Evolutionary conservation across 139 green algal genomes (phyloP), one percentile per base, ranked within the genome.

Genomic region (Picochlorum sp.): DNA sequence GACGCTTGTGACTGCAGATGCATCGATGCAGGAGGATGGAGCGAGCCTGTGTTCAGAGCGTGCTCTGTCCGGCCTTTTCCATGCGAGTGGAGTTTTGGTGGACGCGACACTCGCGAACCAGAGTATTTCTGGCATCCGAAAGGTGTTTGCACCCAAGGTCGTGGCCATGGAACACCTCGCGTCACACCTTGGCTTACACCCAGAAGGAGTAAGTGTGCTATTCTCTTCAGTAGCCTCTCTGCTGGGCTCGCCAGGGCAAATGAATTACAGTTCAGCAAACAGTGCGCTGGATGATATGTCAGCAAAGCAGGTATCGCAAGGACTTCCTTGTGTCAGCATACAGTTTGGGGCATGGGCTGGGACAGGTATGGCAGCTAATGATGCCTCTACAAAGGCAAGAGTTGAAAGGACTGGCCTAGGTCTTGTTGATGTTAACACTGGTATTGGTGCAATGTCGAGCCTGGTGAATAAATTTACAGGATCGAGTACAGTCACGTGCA

Each of bases 391-490:
- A 3, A 44, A 54, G 2, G 63, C 65, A 10, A 64, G 88, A 15
- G 76, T 92, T 66, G 74, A 86, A 58, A 74, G 77, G 14, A 89
- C 71, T 7, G 88, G 89, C 46, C 85, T 96, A 9, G 74, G 70
- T 2, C 14, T 80, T 41, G 51, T 87, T 6, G 34, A 68, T 21
- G 41, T 61, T 1, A 24, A 45, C 10, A 47, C 72, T 23, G 82
- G 81, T 11, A 30, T 77, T 57, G 56, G 52, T 30, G 37, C 57
- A 14, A 56, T 77, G 7, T 58, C 56, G 8, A 62, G 61, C 6
- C 47, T 77, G n/a, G 38, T 74, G 51, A 44, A 49, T n/a, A 28
- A 24, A 18, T 21, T 32, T 9, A 41, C 47, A 2, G 47, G 14
- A 5, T 54, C 49, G 6, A 46, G 65, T 10, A 56, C 75, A 24